Base-by-base conservation (phyloP, 2,329 filamentous ascomycete species). In the Epichloe sylvatica region DNA sequence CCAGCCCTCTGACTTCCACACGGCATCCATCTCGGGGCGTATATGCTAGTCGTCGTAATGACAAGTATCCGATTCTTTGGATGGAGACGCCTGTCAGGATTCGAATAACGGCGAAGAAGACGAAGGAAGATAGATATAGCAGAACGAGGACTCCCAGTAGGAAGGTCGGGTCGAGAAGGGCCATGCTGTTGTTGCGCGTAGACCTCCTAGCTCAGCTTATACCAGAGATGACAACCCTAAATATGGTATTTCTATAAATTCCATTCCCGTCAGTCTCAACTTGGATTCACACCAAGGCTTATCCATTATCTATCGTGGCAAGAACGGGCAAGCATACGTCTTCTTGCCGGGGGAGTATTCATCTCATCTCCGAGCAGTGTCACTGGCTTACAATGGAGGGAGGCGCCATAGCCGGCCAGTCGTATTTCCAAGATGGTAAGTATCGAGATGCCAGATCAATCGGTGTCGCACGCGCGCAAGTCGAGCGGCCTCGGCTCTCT, bases 31-130 rank as follows among this genome's bases (percentile, higher is more conserved):
- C 88, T 66, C 78, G 83, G 30, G 88, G 88, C 13, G 86, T 87
- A 66, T 94, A 97, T 51, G 89, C 84, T 54, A 98, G 84, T 57
- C 91, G 84, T 55, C 91, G 84, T 57, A 98, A 75, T 36, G 92
- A 95, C 57, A 94, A 82, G 65, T 94, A 94, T 54, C 92, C 92
- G 58, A 98, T 79, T 57, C 92, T 82, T 68, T 98, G 94, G 56
- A 98, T 95, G 5, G 92, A 98, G 51, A 98, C 75, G 53, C 92
- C 92, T 36, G 91, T 97, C 53, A 91, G 74, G 59, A 97, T 90
- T 57, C 92, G 88, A 55, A 98, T 70, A 58, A 97, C 78, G 60
- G 92, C 92, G 66, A 98, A 95, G 52, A 96, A 67, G 53, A 98
- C 83, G 63, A 98, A 98, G 54, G 91, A 89, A 54, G 81, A 84